These are phyloP conservation scores for Vaccinium darrowii DNA, from an alignment of 148 eudicot genomes.

Conservation along the genomic window DNA sequence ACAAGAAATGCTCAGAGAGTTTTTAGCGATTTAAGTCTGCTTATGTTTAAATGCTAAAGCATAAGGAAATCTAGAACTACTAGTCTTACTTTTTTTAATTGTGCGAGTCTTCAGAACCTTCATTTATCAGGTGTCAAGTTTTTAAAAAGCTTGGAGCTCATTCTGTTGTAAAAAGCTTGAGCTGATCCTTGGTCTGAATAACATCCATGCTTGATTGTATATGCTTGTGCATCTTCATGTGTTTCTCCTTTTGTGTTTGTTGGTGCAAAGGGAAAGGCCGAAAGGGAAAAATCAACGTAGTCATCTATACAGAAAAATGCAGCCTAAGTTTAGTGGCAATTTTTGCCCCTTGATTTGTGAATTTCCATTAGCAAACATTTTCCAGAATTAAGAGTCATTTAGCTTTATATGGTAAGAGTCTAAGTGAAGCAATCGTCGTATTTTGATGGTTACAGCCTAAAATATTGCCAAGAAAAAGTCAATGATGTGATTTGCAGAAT, in stretches of 20 bases:
- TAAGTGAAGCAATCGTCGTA: background rate
- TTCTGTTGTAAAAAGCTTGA: conserved; percentile 1
- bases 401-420: background rate
- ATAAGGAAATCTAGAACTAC: background rate
- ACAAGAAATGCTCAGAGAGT: background rate
- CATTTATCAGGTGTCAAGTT: background rate
- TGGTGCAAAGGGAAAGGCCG: background rate
- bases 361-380: background rate
- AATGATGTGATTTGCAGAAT: background rate
- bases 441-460: conserved; percentile 6
- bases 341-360: background rate
- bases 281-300: background rate
- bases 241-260: background rate
- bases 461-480: background rate
- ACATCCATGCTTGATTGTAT: background rate
- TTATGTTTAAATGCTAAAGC: background rate
- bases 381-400: background rate
- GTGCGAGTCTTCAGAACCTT: background rate
- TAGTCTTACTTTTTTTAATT: background rate
- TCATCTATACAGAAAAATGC: background rate
- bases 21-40: background rate
- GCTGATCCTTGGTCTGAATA: background rate
- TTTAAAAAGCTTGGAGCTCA: conserved; percentile 1
- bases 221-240: background rate
- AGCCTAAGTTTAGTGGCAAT: background rate